These are phyloP conservation scores for Lentinula sp. DNA, from an alignment of 768 basidiomycete genomes.

Conservation along the genomic window DNA sequence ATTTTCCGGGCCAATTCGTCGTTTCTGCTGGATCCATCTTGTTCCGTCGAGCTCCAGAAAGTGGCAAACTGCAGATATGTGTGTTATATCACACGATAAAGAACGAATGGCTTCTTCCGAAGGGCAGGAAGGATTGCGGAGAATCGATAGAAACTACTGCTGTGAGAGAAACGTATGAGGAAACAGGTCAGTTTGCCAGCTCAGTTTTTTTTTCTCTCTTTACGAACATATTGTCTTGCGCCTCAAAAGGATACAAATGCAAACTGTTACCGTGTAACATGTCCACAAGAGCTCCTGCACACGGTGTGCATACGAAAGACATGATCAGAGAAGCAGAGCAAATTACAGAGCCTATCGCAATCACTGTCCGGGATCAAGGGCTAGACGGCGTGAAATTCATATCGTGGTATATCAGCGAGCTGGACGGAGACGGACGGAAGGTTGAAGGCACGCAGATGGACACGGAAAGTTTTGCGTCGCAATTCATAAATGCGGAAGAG, in stretches of 20 bases:
- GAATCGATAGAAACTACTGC: slow-evolving; percentile 48
- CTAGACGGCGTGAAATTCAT: slow-evolving; percentile 34
- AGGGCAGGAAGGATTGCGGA: slow-evolving; percentile 54
- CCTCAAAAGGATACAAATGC: slow-evolving; percentile 36
- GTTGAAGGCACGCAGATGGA: slow-evolving; percentile 36
- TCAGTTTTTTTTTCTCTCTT: too few species aligned
- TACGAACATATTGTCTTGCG: neutral
- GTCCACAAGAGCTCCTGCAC: slow-evolving; percentile 47
- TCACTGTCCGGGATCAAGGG: slow-evolving; percentile 22
- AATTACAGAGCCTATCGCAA: slow-evolving; percentile 25
- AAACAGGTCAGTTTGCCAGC: slow-evolving; percentile 31
- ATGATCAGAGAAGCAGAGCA: slow-evolving; percentile 4
- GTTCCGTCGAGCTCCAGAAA: slow-evolving; percentile 20
- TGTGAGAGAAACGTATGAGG: slow-evolving; percentile 58
- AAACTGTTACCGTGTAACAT: slow-evolving; percentile 41
- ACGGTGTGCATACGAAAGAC: slow-evolving; percentile 32
- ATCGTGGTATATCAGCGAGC: slow-evolving; percentile 44
- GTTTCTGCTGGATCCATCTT: slow-evolving; percentile 36
- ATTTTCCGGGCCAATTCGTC: slow-evolving; percentile 27
- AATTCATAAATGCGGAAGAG: slow-evolving; percentile 27
- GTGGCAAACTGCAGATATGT: slow-evolving; percentile 27
- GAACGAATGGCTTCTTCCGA: slow-evolving; percentile 42
- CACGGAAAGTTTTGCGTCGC: slow-evolving; percentile 33
- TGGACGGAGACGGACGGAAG: slow-evolving; percentile 22
- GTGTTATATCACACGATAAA: slow-evolving; percentile 25